A percentile compares a stretch with the other conserved stretches of the same genome.
These are phyloP conservation scores for Bolboschoenus planiculmis DNA, from an alignment of 176 grass and related monocot species.

Conservation along the genomic window DNA sequence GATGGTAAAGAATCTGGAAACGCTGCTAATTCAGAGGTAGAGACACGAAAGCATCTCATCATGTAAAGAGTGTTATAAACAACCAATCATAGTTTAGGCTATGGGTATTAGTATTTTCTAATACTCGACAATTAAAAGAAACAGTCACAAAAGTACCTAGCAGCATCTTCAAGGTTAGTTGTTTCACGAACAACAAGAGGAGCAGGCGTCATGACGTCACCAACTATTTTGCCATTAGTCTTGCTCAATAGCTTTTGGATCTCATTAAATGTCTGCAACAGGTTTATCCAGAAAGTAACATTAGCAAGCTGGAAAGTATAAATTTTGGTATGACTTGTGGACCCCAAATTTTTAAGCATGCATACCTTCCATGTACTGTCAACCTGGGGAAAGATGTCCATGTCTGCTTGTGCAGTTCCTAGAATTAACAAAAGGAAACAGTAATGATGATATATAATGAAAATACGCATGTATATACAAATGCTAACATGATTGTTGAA, in stretches of 20 bases:
- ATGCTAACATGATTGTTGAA: background rate
- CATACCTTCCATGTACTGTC: conserved; percentile 91
- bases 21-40: conserved; percentile 5
- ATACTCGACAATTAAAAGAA: conserved; percentile 5
- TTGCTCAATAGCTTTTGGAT: conserved; percentile 83
- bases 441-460: background rate
- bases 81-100: background rate
- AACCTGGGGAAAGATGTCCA: conserved; percentile 82
- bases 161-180: conserved; percentile 91
- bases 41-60: background rate
- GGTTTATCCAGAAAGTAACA: conserved; percentile 15
- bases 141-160: conserved; percentile 37
- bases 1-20: background rate
- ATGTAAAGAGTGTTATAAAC: background rate
- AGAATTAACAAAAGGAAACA: conserved; percentile 24
- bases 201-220: conserved; percentile 73
- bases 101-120: background rate
- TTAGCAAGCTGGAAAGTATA: background rate
- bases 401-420: conserved; percentile 54
- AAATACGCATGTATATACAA: background rate
- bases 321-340: background rate
- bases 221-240: conserved; percentile 73
- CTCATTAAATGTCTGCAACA: conserved; percentile 69
- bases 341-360: background rate
- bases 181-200: conserved; percentile 74